Evolutionary conservation across 306 rosid species (phyloP).

Genomic region (Prunus mume): DNA sequence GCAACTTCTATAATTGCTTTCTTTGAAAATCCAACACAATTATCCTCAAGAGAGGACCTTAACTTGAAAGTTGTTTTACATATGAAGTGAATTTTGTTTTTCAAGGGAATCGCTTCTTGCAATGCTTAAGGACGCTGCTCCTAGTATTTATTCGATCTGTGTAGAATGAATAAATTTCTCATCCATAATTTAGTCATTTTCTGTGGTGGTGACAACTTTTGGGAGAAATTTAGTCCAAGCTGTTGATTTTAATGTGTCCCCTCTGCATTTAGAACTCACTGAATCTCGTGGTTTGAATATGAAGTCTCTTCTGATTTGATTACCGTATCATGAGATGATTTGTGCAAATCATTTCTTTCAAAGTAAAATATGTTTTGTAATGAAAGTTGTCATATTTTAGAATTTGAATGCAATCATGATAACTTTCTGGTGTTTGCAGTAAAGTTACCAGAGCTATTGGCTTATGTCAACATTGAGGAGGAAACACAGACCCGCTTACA

Average conservation of each 20-base stretch:
- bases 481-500: conserved; percentile 74
- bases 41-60: background rate
- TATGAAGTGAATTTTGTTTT: background rate
- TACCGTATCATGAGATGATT: background rate
- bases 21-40: background rate
- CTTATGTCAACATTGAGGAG: conserved; percentile 86
- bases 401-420: conserved; percentile 9
- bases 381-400: conserved; percentile 3
- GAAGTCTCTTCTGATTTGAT: background rate
- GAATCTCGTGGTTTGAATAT: background rate
- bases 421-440: conserved; percentile 64
- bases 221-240: background rate
- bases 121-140: background rate
- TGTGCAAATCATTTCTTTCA: background rate
- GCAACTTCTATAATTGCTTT: background rate
- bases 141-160: background rate
- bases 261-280: background rate
- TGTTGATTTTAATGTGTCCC: background rate
- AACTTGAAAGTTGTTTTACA: background rate
- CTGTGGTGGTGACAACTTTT: background rate
- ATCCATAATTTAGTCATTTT: background rate
- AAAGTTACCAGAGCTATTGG: conserved; percentile 90
- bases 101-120: background rate
- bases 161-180: background rate
- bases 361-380: background rate